Percentiles rank a stretch among this genome's conserved stretches.
These are phyloP conservation scores for Gynostemma pentaphyllum DNA, from an alignment of 306 rosid species.

Conservation along the genomic window DNA sequence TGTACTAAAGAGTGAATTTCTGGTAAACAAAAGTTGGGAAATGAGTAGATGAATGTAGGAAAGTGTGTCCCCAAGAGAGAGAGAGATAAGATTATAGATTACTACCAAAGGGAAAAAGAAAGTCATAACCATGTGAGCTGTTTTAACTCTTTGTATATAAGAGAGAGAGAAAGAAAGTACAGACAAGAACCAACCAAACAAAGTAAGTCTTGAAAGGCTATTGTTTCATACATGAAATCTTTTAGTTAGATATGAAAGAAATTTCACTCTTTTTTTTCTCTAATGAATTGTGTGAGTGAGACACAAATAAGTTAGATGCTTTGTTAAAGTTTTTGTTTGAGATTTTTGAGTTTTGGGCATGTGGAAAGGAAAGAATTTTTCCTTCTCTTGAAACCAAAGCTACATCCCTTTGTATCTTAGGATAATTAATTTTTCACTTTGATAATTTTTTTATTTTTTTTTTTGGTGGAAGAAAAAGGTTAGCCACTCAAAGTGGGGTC, in stretches of 20 bases:
- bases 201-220: constrained; percentile 6
- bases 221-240: constrained; percentile 7
- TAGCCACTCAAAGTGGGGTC: too few relatives aligned
- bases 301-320: constrained; percentile 6
- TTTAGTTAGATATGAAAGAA: not conserved
- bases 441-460: not conserved
- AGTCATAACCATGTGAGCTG: constrained; percentile 1
- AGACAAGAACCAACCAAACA: constrained; percentile 8
- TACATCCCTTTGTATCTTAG: constrained; percentile 5
- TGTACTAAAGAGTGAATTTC: not conserved
- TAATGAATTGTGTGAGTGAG: constrained; percentile 4
- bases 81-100: too few relatives aligned
- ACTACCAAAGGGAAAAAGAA: not conserved
- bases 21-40: not conserved
- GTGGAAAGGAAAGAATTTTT: not conserved
- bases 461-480: constrained; percentile 3
- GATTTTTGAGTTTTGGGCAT: not conserved
- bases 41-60: not conserved
- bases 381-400: constrained; percentile 6
- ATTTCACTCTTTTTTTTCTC: constrained; percentile 3
- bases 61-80: not conserved
- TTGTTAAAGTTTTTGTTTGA: constrained; percentile 8
- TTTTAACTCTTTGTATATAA: not conserved
- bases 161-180: constrained; percentile 1
- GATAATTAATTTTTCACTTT: constrained; percentile 1